phyloP scores from a whole-genome alignment of 805 yeast species.

The Saturnispora diversa region DNA sequence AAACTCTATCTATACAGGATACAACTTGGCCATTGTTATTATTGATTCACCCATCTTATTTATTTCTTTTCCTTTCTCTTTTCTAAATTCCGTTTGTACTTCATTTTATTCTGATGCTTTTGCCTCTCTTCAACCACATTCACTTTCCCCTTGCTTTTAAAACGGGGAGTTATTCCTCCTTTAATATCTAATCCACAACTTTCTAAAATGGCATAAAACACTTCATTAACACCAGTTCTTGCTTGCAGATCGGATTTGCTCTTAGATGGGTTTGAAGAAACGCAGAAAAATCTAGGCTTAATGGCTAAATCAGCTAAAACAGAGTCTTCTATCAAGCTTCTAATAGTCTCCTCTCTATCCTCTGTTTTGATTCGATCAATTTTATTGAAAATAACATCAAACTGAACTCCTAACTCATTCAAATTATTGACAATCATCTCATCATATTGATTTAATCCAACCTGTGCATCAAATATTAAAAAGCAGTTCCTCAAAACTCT shows the following conservation, averaged over 20 bases:
- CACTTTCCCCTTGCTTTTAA: constrained; percentile 9
- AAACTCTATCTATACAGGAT: too few species aligned
- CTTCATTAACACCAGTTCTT: constrained; percentile 47
- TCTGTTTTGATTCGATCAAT: constrained; percentile 46
- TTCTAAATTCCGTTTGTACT: constrained; percentile 3
- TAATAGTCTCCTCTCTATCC: constrained; percentile 29
- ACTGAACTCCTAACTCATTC: constrained; percentile 49
- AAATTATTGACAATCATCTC: constrained; percentile 42
- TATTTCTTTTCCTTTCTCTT: not conserved
- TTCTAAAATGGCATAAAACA: constrained; percentile 44
- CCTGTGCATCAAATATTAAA: constrained; percentile 51
- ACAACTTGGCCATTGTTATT: not conserved
- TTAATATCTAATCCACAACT: constrained; percentile 37
- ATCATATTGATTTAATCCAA: constrained; percentile 57
- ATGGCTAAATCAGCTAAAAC: constrained; percentile 34
- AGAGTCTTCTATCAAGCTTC: constrained; percentile 32
- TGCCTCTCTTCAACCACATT: constrained; percentile 13
- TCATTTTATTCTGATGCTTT: constrained; percentile 15
- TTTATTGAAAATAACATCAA: constrained; percentile 71
- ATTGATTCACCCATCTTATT: too few species aligned
- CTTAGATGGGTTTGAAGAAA: constrained; percentile 36
- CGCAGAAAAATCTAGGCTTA: constrained; percentile 38
- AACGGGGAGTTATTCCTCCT: constrained; percentile 13
- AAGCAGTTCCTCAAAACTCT: constrained; percentile 49
- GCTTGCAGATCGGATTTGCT: constrained; percentile 17